Base-by-base conservation (phyloP, 1,139 yeast species). In the Suhomyces choctaworum region DNA sequence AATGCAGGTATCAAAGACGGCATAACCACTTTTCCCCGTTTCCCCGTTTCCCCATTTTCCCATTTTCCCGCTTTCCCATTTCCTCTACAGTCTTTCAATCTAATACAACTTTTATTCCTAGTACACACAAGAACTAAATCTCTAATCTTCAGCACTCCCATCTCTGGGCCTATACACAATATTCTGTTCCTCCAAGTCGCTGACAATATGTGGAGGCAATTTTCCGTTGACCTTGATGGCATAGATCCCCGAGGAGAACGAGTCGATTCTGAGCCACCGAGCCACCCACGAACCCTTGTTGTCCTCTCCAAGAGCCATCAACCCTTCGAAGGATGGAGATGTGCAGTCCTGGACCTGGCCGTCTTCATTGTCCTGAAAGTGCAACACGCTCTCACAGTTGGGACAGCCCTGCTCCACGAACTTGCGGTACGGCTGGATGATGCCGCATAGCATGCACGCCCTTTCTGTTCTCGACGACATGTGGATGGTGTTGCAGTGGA, bases 391-490 rank as follows among this genome's bases (percentile, higher is more conserved):
- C 53, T 88, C 97, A 65, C 98, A 92, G 66, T 92, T 92, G n/a
- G 98, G 98, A 61, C 99, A 92, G 8, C 97, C 97, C 16, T 78
- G 77, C 37, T 80, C 80, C 34, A 85, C 78, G 57, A 90, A 92
- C 52, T 78, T 76, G 47, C 71, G 70, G 60, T 80, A 74, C 8
- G 92, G 78, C 54, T 87, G 96, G 42, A 92, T 86, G 41, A 90
- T 76, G 7, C 97, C 98, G 62, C 98, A 92, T 42, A 92, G 76
- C 96, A 92, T 87, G 58, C 98, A 92, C 16, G 98, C 98, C 71
- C 98, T 78, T 50, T 92, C 96, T 19, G 85, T 73, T 62, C 81
- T 73, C 22, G 77, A 64, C 12, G 82, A 76, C 82, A 77, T 75
- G 32, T 16, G 46, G 34, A 14, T 16, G 28, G 15, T 17, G n/a